These are phyloP conservation scores for Pyrenophora seminiperda DNA, from an alignment of 2,329 filamentous ascomycete genomes.

Conservation along the genomic window DNA sequence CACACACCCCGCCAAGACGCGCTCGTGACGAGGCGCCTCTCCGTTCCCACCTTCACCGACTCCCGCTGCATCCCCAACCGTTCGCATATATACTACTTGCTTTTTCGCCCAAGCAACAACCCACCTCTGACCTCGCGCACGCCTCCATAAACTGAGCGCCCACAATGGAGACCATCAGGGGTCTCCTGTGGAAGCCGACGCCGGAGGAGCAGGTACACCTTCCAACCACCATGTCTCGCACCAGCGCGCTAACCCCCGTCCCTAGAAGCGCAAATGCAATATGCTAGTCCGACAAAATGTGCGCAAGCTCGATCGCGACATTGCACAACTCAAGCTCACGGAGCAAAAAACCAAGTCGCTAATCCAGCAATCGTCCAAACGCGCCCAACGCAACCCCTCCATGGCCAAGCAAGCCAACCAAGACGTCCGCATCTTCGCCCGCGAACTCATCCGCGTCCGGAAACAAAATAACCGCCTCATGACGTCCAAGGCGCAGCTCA, in stretches of 20 bases:
- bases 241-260: constrained; percentile 16
- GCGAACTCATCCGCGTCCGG: constrained; percentile 82
- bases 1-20: neutral
- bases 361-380: constrained; percentile 81
- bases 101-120: neutral
- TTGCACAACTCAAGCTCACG: constrained; percentile 74
- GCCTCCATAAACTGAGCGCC: neutral
- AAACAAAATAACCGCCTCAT: constrained; percentile 74
- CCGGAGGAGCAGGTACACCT: constrained; percentile 82
- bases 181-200: constrained; percentile 89
- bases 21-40: neutral
- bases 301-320: constrained; percentile 93
- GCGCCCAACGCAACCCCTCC: constrained; percentile 78
- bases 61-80: constrained; percentile 6
- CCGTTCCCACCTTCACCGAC: constrained; percentile 1
- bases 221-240: neutral
- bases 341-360: constrained; percentile 76
- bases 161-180: constrained; percentile 82
- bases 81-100: constrained; percentile 3
- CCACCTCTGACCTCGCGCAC: neutral
- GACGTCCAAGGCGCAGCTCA: constrained; percentile 89
- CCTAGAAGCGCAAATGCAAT: constrained; percentile 93
- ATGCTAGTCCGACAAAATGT: constrained; percentile 85
- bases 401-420: constrained; percentile 77
- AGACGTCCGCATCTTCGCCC: constrained; percentile 86